A percentile compares a stretch with the other conserved stretches of the same genome.
Evolutionary conservation across 345 rosid genomes (phyloP).

Genomic region (Odontarrhena argentea): DNA sequence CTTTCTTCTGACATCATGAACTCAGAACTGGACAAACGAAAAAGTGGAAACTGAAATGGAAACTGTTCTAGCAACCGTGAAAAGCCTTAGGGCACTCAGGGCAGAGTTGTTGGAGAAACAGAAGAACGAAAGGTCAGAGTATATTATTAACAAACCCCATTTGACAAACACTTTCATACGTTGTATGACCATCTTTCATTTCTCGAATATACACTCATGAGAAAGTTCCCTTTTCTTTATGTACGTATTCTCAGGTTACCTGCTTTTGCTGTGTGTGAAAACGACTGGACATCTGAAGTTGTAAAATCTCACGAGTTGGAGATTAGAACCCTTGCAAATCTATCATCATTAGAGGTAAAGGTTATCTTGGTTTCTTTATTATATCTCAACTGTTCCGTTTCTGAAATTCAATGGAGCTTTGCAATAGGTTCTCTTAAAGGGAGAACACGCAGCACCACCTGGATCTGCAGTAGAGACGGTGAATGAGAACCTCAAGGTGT

Average conservation of each 20-base stretch:
- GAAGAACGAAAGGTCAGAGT: conserved; percentile 60
- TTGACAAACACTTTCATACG: background rate
- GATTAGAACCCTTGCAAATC: conserved; percentile 64
- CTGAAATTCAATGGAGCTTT: conserved; percentile 8
- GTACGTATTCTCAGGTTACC: conserved; percentile 58
- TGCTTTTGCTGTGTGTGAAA: conserved; percentile 71
- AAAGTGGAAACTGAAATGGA: conserved; percentile 71
- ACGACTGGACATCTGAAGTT: conserved; percentile 45
- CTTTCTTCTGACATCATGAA: no score
- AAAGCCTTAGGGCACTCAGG: conserved; percentile 59
- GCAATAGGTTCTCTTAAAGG: conserved; percentile 59
- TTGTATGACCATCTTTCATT: background rate
- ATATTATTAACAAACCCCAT: background rate
- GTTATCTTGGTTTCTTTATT: background rate
- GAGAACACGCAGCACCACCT: conserved; percentile 56
- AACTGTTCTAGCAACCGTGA: conserved; percentile 59
- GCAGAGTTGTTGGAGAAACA: conserved; percentile 60
- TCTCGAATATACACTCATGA: background rate
- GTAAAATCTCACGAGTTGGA: conserved; percentile 56
- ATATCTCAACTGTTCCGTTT: background rate
- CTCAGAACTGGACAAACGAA: conserved; percentile 58
- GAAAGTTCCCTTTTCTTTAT: background rate
- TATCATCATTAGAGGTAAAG: conserved; percentile 66
- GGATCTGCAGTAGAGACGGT: conserved; percentile 72
- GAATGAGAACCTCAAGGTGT: conserved; percentile 66